Evolutionary conservation across 306 rosid species (phyloP).

Genomic region (Medicago ruthenica): DNA sequence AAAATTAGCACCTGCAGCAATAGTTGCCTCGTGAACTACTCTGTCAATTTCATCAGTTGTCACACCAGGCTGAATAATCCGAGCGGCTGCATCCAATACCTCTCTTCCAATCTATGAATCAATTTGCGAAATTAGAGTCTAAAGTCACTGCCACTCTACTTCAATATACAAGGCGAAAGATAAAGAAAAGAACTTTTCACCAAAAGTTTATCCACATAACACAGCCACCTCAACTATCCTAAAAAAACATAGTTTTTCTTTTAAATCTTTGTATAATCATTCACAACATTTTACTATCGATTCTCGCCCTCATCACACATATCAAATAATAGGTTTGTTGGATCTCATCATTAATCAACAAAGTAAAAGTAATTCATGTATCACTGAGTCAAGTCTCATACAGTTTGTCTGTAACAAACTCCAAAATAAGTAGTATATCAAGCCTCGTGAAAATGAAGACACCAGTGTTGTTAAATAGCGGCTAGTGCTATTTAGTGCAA

Average conservation of each 20-base stretch:
- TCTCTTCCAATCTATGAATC: slow-evolving; percentile 75
- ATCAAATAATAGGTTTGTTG: neutral
- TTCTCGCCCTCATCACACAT: neutral
- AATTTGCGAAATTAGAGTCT: neutral
- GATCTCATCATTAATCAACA: neutral
- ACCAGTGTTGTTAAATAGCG: no score
- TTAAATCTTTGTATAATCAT: neutral
- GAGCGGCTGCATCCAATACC: slow-evolving; percentile 93
- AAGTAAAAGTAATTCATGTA: neutral
- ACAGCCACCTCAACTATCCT: slow-evolving; percentile 11
- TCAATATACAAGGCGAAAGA: neutral
- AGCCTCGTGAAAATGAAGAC: no score
- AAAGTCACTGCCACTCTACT: slow-evolving; percentile 6
- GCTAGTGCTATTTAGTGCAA: neutral
- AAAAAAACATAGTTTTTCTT: neutral
- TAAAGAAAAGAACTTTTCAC: slow-evolving; percentile 2
- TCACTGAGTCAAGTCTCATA: neutral
- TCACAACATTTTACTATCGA: neutral
- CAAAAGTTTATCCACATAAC: slow-evolving; percentile 14
- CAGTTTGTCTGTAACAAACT: no score
- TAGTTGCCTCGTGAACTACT: slow-evolving; percentile 91
- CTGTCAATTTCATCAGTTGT: slow-evolving; percentile 94
- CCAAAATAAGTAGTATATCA: no score
- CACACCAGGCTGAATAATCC: slow-evolving; percentile 81
- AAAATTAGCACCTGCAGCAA: slow-evolving; percentile 74